Evolutionary conservation across 2,329 filamentous ascomycete species (phyloP).

Genomic region (Biscogniauxia mediterranea): DNA sequence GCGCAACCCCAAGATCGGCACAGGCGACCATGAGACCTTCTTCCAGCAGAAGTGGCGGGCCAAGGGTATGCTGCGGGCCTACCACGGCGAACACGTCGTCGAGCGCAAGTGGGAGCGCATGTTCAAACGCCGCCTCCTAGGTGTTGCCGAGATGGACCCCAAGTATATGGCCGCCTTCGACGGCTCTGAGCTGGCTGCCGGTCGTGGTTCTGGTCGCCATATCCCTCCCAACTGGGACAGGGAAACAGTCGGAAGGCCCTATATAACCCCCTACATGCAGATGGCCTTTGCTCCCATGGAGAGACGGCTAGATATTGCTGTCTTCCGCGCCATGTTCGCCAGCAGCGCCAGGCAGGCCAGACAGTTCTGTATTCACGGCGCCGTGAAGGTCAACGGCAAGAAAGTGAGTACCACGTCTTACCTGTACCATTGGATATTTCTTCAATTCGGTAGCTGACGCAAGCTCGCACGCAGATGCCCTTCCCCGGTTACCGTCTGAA

Average conservation of each 20-base stretch:
- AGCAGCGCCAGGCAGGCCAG: conserved; percentile 90
- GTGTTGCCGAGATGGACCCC: conserved; percentile 83
- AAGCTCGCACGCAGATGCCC: conserved; percentile 62
- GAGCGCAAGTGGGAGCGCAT: conserved; percentile 94
- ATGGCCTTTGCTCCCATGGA: conserved; percentile 95
- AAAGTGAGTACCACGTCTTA: conserved; percentile 57
- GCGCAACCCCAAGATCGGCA: conserved; percentile 41
- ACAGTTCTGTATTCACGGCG: conserved; percentile 90
- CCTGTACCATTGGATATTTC: background rate
- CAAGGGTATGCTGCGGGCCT: conserved; percentile 78
- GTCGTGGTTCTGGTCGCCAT: conserved; percentile 73
- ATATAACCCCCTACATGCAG: conserved; percentile 85
- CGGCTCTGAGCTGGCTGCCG: conserved; percentile 78
- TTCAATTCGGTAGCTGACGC: conserved; percentile 1
- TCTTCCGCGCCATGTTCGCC: conserved; percentile 91
- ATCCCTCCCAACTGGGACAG: conserved; percentile 18
- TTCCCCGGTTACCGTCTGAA: conserved; percentile 93
- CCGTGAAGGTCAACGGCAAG: conserved; percentile 94
- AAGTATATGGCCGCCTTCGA: conserved; percentile 76
- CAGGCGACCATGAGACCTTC: conserved; percentile 59
- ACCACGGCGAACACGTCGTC: conserved; percentile 92
- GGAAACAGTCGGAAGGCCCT: background rate
- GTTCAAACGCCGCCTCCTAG: conserved; percentile 78
- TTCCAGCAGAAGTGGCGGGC: conserved; percentile 98
- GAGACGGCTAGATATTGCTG: conserved; percentile 86